phyloP scores from a whole-genome alignment of 2,329 filamentous ascomycete genomes.

The Colletotrichum tanaceti region DNA sequence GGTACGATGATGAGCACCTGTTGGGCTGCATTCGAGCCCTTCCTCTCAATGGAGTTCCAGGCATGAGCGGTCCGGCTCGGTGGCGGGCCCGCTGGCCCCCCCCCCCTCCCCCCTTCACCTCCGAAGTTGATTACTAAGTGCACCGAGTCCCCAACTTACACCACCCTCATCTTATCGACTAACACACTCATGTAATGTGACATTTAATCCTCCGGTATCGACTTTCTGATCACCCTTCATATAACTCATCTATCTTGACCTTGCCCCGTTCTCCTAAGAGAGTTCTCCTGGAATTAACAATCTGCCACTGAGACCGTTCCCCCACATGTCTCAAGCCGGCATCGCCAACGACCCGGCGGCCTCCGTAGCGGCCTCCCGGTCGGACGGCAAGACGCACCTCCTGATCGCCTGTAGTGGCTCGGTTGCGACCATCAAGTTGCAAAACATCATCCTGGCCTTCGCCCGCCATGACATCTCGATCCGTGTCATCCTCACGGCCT shows the following conservation, averaged over 20 bases:
- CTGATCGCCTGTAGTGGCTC: constrained; percentile 32
- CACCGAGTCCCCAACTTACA: neutral
- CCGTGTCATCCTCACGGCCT: constrained; percentile 82
- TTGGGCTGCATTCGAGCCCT: neutral
- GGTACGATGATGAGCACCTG: neutral
- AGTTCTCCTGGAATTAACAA: neutral
- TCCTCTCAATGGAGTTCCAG: neutral
- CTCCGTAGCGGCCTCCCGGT: constrained; percentile 31
- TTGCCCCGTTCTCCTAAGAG: no score
- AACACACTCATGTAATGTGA: neutral
- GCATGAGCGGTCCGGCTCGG: constrained; percentile 1
- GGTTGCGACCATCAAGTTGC: constrained; percentile 83
- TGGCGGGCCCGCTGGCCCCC: constrained; percentile 8
- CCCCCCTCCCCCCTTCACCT: neutral
- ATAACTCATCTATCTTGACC: no score
- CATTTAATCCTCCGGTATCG: no score
- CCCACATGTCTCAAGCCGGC: constrained; percentile 20
- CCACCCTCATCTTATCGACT: neutral
- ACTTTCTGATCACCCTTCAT: no score
- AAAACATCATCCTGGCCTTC: constrained; percentile 72
- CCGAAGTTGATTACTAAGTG: constrained; percentile 19
- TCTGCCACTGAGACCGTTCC: neutral
- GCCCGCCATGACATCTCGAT: constrained; percentile 73
- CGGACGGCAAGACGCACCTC: constrained; percentile 36
- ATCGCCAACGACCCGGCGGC: constrained; percentile 32